Conservation (phyloP, 805 yeast species). For the Cyberlindnera amylophila region DNA sequence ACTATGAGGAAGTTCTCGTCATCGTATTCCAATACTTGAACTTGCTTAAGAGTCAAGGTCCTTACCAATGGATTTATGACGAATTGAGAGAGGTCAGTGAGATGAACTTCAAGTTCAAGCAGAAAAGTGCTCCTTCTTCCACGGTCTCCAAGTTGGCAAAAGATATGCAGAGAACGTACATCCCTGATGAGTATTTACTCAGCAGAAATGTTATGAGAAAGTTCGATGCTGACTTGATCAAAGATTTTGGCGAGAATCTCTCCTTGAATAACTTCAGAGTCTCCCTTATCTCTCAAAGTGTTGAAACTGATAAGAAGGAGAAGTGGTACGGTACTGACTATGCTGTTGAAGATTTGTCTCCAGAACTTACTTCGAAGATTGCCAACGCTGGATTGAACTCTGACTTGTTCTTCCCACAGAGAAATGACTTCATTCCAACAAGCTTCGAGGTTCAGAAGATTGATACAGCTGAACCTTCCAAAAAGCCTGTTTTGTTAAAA, state of each 20-base stretch:
- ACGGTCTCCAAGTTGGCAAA: conserved; percentile 71
- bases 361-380: conserved; percentile 34
- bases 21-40: conserved; percentile 70
- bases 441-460: conserved; percentile 59
- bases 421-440: conserved; percentile 80
- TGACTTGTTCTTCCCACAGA: conserved; percentile 57
- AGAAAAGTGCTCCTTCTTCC: conserved; percentile 65
- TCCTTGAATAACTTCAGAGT: conserved; percentile 58
- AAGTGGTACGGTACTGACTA: conserved; percentile 92
- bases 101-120: conserved; percentile 74
- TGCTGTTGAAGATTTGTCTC: conserved; percentile 41
- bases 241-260: conserved; percentile 45
- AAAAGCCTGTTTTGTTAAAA: conserved; percentile 60
- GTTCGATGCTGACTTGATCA: conserved; percentile 54
- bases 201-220: conserved; percentile 53
- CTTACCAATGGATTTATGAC: conserved; percentile 76
- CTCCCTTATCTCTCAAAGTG: conserved; percentile 48
- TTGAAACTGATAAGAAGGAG: conserved; percentile 53
- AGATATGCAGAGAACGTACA: conserved; percentile 48
- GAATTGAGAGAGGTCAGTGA: conserved; percentile 69
- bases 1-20: conserved; percentile 58
- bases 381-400: conserved; percentile 29
- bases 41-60: conserved; percentile 51
- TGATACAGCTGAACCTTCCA: conserved; percentile 32
- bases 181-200: conserved; percentile 65